Evolutionary conservation across 2,329 filamentous ascomycete species (phyloP).

Genomic region (Huntiella decipiens): DNA sequence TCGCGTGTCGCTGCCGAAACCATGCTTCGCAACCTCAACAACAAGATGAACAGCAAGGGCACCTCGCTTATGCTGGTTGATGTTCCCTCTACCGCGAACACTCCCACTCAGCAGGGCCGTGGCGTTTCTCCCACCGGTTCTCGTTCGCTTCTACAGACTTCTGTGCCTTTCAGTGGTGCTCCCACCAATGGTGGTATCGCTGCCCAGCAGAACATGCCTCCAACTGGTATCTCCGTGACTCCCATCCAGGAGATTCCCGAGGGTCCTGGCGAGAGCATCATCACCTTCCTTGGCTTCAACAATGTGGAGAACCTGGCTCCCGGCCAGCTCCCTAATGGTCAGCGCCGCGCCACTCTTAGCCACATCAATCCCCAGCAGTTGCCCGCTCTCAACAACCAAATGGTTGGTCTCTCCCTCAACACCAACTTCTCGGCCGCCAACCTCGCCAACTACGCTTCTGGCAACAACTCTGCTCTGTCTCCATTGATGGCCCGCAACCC

Average conservation of each 20-base stretch:
- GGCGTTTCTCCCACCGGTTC: conserved; percentile 5
- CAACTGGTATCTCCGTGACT: conserved; percentile 47
- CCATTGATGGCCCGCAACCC: conserved; percentile 27
- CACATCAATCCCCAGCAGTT: conserved; percentile 4
- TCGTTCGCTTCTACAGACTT: conserved; percentile 2
- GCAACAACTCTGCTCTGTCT: conserved; percentile 10
- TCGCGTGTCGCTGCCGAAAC: conserved; percentile 9
- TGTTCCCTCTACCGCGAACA: conserved; percentile 6
- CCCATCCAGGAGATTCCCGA: conserved; percentile 19
- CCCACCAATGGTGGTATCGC: conserved; percentile 36
- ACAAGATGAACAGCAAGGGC: conserved; percentile 10
- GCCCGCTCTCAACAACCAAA: not conserved
- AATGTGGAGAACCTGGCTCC: conserved; percentile 13
- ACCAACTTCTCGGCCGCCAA: conserved; percentile 5
- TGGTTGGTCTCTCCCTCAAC: conserved; percentile 18
- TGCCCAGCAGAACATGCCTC: conserved; percentile 50
- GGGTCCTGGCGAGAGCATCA: conserved; percentile 1
- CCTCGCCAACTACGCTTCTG: conserved; percentile 1
- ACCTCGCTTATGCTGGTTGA: conserved; percentile 8
- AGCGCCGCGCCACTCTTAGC: conserved; percentile 10
- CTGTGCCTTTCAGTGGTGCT: conserved; percentile 6
- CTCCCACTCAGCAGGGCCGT: conserved; percentile 9
- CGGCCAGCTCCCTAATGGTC: conserved; percentile 27
- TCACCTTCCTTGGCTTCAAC: conserved; percentile 16
- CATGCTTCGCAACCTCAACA: conserved; percentile 8